These are phyloP conservation scores for Trichosanthes cucumerina DNA, from an alignment of 306 rosid genomes.

Conservation along the genomic window DNA sequence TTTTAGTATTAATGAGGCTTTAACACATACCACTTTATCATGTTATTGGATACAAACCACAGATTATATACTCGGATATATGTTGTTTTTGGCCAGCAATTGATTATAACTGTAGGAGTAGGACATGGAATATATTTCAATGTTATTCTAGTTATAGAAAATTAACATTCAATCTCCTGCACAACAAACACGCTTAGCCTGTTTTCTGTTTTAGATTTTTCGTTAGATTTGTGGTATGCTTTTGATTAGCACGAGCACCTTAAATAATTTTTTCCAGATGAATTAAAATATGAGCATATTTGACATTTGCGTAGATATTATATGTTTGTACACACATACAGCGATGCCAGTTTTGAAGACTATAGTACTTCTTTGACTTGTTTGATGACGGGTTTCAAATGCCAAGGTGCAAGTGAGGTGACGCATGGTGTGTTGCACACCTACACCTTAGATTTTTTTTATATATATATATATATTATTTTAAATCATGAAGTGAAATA, in stretches of 20 bases:
- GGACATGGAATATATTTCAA: background rate
- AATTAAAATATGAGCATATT: background rate
- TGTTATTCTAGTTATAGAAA: background rate
- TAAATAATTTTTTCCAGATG: background rate
- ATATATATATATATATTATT: too few relatives aligned
- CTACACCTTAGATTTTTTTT: background rate
- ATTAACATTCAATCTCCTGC: background rate
- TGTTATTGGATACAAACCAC: background rate
- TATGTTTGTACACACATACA: background rate
- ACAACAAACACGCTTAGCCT: background rate
- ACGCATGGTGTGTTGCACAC: background rate
- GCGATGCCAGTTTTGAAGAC: background rate
- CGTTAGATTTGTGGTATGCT: background rate
- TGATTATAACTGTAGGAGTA: background rate
- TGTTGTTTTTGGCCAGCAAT: background rate
- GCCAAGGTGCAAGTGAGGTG: background rate
- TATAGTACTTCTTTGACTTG: background rate
- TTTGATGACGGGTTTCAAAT: background rate
- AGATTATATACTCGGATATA: background rate
- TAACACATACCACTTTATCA: background rate
- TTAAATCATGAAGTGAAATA: background rate
- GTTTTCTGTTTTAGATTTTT: background rate
- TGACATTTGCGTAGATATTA: background rate
- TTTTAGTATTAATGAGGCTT: background rate
- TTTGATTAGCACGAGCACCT: background rate